Conservation (phyloP, 1,284 basidiomycete genomes). For the Tylopilus sp. region DNA sequence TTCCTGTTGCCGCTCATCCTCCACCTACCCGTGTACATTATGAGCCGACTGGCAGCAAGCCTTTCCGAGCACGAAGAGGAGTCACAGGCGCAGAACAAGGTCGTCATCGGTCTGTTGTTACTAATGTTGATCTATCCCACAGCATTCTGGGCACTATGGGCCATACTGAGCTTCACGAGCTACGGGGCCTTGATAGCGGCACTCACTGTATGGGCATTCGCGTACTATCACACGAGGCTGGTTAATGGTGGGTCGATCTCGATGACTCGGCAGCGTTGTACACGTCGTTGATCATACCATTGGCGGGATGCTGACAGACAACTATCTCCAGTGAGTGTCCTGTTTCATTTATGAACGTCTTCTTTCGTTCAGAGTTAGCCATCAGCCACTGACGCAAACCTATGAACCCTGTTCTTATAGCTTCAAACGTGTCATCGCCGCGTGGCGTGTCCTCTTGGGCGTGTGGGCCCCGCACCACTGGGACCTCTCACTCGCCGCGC, state of each 20-base stretch:
- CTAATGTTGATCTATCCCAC: conserved; percentile 76
- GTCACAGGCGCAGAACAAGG: conserved; percentile 90
- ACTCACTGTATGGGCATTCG: conserved; percentile 64
- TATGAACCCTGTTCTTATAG: conserved; percentile 36
- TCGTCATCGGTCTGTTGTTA: conserved; percentile 77
- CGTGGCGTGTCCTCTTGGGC: conserved; percentile 88
- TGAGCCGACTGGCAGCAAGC: conserved; percentile 70
- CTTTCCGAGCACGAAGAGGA: conserved; percentile 86
- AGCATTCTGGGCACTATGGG: conserved; percentile 78
- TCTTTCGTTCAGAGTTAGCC: conserved; percentile 7
- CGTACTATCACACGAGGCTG: conserved; percentile 75
- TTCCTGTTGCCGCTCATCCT: conserved; percentile 81
- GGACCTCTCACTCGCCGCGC: conserved; percentile 67
- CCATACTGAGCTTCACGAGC: conserved; percentile 67
- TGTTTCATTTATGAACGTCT: conserved; percentile 5
- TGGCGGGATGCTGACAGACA: conserved; percentile 45
- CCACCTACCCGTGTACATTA: conserved; percentile 79
- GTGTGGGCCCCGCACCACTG: conserved; percentile 82
- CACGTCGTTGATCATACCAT: conserved; percentile 21
- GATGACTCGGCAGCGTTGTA: conserved; percentile 11
- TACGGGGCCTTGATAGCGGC: conserved; percentile 51
- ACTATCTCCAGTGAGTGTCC: conserved; percentile 70
- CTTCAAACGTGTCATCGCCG: conserved; percentile 76
- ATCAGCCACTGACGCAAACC: conserved; percentile 20
- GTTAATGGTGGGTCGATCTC: conserved; percentile 59